Percentiles rank a stretch among this genome's conserved stretches.
phyloP scores from a whole-genome alignment of 1,284 basidiomycete species.

The Ganoderma meredithae region DNA sequence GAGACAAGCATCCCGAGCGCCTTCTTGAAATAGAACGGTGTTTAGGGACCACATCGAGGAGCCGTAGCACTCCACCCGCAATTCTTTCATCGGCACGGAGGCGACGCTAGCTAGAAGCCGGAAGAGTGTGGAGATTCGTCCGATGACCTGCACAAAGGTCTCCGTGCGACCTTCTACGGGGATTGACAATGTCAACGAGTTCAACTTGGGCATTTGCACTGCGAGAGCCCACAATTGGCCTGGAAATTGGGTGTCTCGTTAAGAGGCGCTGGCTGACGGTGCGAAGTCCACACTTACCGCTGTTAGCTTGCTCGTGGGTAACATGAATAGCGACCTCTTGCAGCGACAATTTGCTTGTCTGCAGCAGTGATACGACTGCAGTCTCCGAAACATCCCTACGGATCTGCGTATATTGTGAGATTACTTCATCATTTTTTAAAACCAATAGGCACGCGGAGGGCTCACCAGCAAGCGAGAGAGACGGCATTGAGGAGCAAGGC shows the following conservation, averaged over 20 bases:
- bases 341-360: neutral
- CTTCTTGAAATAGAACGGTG: neutral
- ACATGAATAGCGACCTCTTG: neutral
- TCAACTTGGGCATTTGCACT: neutral
- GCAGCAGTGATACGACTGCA: neutral
- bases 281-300: neutral
- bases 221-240: neutral
- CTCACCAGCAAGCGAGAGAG: conserved; percentile 1
- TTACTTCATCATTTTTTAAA: no score
- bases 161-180: neutral
- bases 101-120: neutral
- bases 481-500: conserved; percentile 3
- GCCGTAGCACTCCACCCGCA: conserved; percentile 3
- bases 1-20: neutral
- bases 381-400: conserved; percentile 1
- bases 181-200: neutral
- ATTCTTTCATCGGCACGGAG: neutral
- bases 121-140: neutral
- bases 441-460: neutral
- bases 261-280: neutral
- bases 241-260: neutral
- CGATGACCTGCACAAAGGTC: neutral
- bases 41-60: neutral
- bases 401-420: neutral
- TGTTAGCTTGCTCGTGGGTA: neutral